phyloP scores from a whole-genome alignment of 1,284 basidiomycete genomes.

The Papiliotrema laurentii region DNA sequence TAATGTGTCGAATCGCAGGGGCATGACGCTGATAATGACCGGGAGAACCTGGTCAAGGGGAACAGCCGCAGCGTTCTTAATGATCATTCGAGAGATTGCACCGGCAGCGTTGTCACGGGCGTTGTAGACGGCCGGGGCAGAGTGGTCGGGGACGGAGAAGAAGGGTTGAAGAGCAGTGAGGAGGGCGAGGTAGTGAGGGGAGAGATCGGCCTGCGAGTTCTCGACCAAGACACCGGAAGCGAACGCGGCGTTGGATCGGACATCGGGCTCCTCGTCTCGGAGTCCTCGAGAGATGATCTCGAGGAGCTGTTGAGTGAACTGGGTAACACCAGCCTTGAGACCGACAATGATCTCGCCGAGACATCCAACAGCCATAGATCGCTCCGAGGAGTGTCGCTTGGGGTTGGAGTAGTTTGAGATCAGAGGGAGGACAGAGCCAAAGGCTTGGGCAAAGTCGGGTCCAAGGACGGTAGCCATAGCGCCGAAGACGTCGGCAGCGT shows the following conservation, averaged over 20 bases:
- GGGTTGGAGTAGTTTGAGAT: slow-evolving; percentile 91
- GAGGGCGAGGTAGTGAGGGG: slow-evolving; percentile 71
- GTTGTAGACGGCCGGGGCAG: slow-evolving; percentile 61
- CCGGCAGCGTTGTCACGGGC: slow-evolving; percentile 96
- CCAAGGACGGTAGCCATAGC: slow-evolving; percentile 83
- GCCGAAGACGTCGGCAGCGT: slow-evolving; percentile 91
- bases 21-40: slow-evolving; percentile 74
- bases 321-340: slow-evolving; percentile 81
- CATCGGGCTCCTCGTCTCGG: slow-evolving; percentile 80
- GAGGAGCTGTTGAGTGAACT: slow-evolving; percentile 77
- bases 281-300: slow-evolving; percentile 80
- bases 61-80: slow-evolving; percentile 72
- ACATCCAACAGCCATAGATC: slow-evolving; percentile 88
- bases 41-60: slow-evolving; percentile 85
- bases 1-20: slow-evolving; percentile 80
- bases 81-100: slow-evolving; percentile 81
- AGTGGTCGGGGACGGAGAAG: slow-evolving; percentile 62
- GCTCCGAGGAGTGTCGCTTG: slow-evolving; percentile 81
- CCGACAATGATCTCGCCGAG: slow-evolving; percentile 94
- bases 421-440: slow-evolving; percentile 80
- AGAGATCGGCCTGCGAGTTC: slow-evolving; percentile 77
- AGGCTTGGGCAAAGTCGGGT: slow-evolving; percentile 76
- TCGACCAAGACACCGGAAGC: slow-evolving; percentile 89
- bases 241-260: slow-evolving; percentile 94
- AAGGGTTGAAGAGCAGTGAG: slow-evolving; percentile 76